A percentile compares a stretch with the other conserved stretches of the same genome.
Conservation (phyloP, 805 yeast genomes). For the Candida boidinii region DNA sequence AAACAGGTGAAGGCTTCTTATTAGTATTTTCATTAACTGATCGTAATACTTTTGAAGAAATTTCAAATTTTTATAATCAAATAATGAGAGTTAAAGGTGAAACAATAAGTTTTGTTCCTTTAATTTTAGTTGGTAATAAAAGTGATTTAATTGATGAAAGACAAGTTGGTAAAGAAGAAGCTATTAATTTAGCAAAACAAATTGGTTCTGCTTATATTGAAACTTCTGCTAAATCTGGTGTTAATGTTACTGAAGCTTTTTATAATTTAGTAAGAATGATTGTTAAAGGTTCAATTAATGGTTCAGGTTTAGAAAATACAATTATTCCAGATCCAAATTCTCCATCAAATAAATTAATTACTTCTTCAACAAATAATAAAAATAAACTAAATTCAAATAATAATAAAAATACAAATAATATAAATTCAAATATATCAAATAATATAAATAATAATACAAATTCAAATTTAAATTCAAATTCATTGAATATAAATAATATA, state of each 20-base stretch:
- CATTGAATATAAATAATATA: too few relatives aligned
- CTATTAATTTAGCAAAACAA: slow-evolving; percentile 50
- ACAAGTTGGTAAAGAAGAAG: slow-evolving; percentile 55
- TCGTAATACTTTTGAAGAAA: slow-evolving; percentile 75
- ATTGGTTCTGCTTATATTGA: slow-evolving; percentile 75
- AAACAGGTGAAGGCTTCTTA: slow-evolving; percentile 91
- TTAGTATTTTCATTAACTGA: slow-evolving; percentile 86
- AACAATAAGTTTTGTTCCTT: slow-evolving; percentile 56
- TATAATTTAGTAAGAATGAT: slow-evolving; percentile 26
- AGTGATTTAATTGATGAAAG: slow-evolving; percentile 58
- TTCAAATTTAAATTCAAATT: neutral
- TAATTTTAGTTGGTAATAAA: slow-evolving; percentile 71
- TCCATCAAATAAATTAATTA: slow-evolving; percentile 11
- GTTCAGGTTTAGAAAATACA: slow-evolving; percentile 19
- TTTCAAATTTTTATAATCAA: slow-evolving; percentile 54
- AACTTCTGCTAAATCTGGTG: slow-evolving; percentile 86
- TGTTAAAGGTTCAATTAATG: slow-evolving; percentile 14
- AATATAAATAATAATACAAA: neutral
- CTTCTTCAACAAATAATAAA: slow-evolving; percentile 3
- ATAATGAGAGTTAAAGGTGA: slow-evolving; percentile 41
- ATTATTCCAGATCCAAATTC: slow-evolving; percentile 16
- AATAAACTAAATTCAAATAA: neutral
- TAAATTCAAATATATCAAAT: neutral
- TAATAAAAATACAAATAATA: neutral
- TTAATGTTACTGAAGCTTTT: slow-evolving; percentile 52